Percentiles rank a stretch among this genome's conserved stretches.
These are phyloP conservation scores for Fusarium buxicola DNA, from an alignment of 2,329 filamentous ascomycete species.

Conservation along the genomic window DNA sequence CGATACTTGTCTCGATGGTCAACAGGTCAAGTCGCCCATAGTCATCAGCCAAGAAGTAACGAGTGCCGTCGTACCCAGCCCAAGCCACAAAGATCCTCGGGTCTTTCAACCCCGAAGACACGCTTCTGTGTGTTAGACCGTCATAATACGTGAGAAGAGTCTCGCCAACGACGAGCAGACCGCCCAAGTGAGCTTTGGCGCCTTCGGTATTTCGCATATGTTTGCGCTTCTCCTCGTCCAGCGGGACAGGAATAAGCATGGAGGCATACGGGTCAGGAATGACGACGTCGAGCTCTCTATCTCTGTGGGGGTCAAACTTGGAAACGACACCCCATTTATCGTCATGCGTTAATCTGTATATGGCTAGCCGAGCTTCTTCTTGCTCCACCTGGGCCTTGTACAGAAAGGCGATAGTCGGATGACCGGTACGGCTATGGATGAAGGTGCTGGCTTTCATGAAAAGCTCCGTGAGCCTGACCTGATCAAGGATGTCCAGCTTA, in stretches of 20 bases:
- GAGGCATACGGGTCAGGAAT: constrained; percentile 67
- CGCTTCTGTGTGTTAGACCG: constrained; percentile 74
- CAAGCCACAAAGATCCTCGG: constrained; percentile 92
- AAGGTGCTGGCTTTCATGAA: constrained; percentile 70
- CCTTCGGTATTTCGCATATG: constrained; percentile 66
- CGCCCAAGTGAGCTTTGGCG: constrained; percentile 71
- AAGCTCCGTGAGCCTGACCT: constrained; percentile 68
- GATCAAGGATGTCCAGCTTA: constrained; percentile 62
- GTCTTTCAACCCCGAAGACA: constrained; percentile 74
- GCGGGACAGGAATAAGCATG: constrained; percentile 72
- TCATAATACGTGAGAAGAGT: constrained; percentile 89
- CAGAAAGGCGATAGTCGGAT: constrained; percentile 68
- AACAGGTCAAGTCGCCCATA: constrained; percentile 89
- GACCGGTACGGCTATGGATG: constrained; percentile 67
- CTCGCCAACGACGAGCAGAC: constrained; percentile 80
- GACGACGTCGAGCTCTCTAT: constrained; percentile 66
- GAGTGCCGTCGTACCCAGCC: constrained; percentile 83
- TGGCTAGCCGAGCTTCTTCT: constrained; percentile 66
- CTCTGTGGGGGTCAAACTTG: constrained; percentile 65
- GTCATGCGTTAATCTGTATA: constrained; percentile 69
- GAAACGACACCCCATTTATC: constrained; percentile 67
- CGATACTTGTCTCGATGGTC: constrained; percentile 76
- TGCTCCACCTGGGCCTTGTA: constrained; percentile 66
- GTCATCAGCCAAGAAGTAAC: constrained; percentile 92
- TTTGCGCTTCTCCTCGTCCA: constrained; percentile 69